Percentiles rank a stretch among this genome's conserved stretches.
These are phyloP conservation scores for Andalucia godoyi DNA, from an alignment of 78 protist genomes.

Conservation along the genomic window DNA sequence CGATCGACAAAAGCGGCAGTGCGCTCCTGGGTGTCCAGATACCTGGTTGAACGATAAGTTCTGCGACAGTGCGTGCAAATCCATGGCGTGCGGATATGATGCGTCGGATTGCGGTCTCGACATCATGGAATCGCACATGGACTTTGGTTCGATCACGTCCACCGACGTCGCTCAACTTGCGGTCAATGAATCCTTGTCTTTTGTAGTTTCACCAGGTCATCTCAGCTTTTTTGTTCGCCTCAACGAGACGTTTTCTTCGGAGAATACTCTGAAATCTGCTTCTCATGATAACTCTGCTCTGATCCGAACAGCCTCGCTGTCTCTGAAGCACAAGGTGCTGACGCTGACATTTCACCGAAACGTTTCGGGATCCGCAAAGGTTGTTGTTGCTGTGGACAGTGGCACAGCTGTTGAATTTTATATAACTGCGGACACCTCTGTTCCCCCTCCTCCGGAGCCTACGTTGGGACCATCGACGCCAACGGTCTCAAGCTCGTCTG, in stretches of 20 bases:
- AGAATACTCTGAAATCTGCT: conserved; percentile 27
- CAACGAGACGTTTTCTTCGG: too few species aligned
- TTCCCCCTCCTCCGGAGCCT: too few species aligned
- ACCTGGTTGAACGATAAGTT: conserved; percentile 83
- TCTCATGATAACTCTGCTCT: conserved; percentile 29
- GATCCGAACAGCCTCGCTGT: conserved; percentile 48
- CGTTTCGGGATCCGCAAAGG: too few species aligned
- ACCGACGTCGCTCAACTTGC: not conserved
- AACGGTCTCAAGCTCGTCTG: too few species aligned
- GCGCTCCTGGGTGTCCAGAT: conserved; percentile 74
- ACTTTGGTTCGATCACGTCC: not conserved
- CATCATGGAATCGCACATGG: not conserved
- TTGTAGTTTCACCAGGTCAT: not conserved
- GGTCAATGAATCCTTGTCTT: not conserved
- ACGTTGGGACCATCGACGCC: too few species aligned
- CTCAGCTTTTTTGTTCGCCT: not conserved
- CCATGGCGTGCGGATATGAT: conserved; percentile 50
- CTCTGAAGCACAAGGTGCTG: conserved; percentile 47
- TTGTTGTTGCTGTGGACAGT: too few species aligned
- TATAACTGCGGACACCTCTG: too few species aligned
- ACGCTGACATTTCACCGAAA: conserved; percentile 43
- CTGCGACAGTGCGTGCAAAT: conserved; percentile 81
- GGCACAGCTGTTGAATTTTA: too few species aligned
- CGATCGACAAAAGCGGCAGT: not conserved
- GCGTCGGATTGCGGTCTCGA: conserved; percentile 78